Conservation (phyloP, 139 green algal genomes). For the Picochlorum sp. region DNA sequence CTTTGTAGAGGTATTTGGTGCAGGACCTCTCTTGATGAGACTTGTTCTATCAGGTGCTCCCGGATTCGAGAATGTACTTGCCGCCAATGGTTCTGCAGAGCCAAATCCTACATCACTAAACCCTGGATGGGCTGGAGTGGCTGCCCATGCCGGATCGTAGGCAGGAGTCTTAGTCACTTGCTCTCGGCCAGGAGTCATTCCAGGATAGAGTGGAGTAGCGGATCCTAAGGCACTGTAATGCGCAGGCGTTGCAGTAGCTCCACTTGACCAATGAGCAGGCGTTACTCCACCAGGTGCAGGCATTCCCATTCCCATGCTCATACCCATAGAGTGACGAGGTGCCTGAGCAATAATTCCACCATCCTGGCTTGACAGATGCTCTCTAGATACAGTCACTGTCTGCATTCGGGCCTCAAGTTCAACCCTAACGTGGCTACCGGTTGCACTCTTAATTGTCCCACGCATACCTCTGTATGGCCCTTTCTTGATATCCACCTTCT, state of each 20-base stretch:
- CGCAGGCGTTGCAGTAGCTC: slow-evolving; percentile 26
- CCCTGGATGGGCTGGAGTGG: slow-evolving; percentile 22
- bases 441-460: slow-evolving; percentile 69
- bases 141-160: slow-evolving; percentile 25
- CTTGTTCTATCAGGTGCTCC: not conserved
- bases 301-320: not conserved
- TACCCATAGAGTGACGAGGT: not conserved
- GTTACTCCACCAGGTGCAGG: slow-evolving; percentile 11
- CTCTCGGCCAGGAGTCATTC: slow-evolving; percentile 45
- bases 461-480: slow-evolving; percentile 72
- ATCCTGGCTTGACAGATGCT: slow-evolving; percentile 22
- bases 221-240: slow-evolving; percentile 10
- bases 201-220: slow-evolving; percentile 39
- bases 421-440: slow-evolving; percentile 57
- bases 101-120: not conserved
- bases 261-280: slow-evolving; percentile 21
- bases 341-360: not conserved
- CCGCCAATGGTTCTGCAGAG: not conserved
- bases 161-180: slow-evolving; percentile 38
- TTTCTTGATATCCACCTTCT: slow-evolving; percentile 35
- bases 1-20: not conserved
- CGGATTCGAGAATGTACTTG: not conserved
- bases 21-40: not conserved
- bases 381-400: slow-evolving; percentile 56
- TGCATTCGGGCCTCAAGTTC: slow-evolving; percentile 84